Percentiles rank a stretch among this genome's conserved stretches.
phyloP scores from a whole-genome alignment of 441 rosid species.

The Dalechampia spathulata region DNA sequence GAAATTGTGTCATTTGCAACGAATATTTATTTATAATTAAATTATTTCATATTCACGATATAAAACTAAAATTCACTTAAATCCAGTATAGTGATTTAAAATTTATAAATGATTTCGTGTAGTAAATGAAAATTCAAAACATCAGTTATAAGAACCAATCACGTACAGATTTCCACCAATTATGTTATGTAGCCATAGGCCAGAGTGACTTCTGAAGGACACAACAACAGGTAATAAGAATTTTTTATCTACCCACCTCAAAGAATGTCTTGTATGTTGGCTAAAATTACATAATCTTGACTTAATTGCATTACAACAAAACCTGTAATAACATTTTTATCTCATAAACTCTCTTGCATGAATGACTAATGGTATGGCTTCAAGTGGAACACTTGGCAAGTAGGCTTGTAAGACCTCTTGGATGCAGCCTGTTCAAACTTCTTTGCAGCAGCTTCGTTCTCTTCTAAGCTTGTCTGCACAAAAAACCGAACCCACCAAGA shows the following conservation, averaged over 20 bases:
- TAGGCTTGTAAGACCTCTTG: slow-evolving; percentile 56
- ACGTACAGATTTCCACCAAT: slow-evolving; percentile 19
- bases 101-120: no score
- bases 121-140: background rate
- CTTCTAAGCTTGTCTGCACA: slow-evolving; percentile 78
- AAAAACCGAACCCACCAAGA: slow-evolving; percentile 86
- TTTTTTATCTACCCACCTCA: slow-evolving; percentile 6
- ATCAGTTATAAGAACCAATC: no score
- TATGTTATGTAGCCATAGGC: slow-evolving; percentile 19
- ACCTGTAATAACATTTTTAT: slow-evolving; percentile 4
- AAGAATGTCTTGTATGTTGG: background rate
- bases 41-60: no score
- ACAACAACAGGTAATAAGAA: slow-evolving; percentile 3
- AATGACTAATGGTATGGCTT: slow-evolving; percentile 43
- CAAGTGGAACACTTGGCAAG: slow-evolving; percentile 84
- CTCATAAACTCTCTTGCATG: background rate
- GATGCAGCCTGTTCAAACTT: slow-evolving; percentile 74
- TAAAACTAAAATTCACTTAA: no score
- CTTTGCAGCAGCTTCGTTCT: slow-evolving; percentile 61
- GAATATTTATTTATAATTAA: no score
- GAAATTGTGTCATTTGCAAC: no score
- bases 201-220: slow-evolving; percentile 5
- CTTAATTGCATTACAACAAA: slow-evolving; percentile 9
- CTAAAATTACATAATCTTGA: background rate
- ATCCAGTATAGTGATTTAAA: no score